Evolutionary conservation across 192 early-diverging fungal genomes (phyloP).

Genomic region (Linderina pennispora): DNA sequence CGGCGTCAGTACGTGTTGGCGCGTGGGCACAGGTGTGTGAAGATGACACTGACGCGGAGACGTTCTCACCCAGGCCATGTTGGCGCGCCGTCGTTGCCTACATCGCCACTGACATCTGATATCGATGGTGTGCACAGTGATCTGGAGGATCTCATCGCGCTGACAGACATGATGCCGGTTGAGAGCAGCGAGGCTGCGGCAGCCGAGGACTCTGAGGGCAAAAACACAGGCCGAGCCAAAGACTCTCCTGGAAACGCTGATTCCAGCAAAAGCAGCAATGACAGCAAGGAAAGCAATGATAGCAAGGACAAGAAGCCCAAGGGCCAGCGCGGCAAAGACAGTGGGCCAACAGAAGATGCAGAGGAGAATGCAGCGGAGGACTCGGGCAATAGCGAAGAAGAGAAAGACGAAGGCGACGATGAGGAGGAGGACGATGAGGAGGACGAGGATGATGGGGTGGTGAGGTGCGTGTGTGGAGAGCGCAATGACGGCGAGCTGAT

Average conservation of each 20-base stretch:
- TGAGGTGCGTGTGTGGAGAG: conserved; percentile 45
- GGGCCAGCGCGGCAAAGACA: background rate
- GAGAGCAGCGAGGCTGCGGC: background rate
- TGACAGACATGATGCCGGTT: background rate
- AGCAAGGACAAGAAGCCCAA: background rate
- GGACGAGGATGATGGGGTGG: conserved; percentile 25
- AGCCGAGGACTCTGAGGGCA: background rate
- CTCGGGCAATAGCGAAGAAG: background rate
- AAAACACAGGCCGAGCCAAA: too few species aligned
- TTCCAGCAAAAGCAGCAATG: background rate
- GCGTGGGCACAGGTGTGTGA: too few species aligned
- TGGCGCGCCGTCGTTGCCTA: background rate
- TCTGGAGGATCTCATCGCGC: background rate
- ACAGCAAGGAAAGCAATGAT: background rate
- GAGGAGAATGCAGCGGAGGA: background rate
- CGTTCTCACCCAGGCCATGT: too few species aligned
- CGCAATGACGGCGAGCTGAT: conserved; percentile 65
- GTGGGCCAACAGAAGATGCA: too few species aligned
- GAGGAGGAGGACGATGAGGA: conserved; percentile 6
- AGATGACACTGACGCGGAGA: too few species aligned
- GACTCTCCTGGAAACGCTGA: background rate
- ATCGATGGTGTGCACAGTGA: background rate
- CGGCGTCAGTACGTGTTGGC: too few species aligned
- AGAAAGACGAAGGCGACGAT: background rate
- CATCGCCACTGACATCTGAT: background rate